Percentiles rank a stretch among this genome's conserved stretches.
Conservation (phyloP, 306 rosid species). For the Quercus agrifolia region DNA sequence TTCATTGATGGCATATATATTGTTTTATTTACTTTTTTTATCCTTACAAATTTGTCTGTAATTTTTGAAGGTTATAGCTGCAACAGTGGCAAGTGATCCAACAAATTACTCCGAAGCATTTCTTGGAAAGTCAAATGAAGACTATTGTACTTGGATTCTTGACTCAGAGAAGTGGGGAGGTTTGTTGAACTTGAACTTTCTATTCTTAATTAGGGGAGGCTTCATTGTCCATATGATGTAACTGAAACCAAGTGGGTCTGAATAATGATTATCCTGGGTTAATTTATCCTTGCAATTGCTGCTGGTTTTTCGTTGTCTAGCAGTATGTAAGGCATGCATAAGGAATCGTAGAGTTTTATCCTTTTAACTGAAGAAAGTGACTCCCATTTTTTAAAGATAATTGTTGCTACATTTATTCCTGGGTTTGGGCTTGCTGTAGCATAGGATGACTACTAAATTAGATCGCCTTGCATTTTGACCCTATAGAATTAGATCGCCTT, state of each 20-base stretch:
- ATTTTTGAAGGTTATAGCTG: constrained; percentile 77
- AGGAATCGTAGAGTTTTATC: neutral
- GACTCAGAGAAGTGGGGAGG: constrained; percentile 99
- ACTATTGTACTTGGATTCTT: constrained; percentile 90
- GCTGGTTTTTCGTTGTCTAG: constrained; percentile 5
- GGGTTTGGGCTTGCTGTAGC: neutral
- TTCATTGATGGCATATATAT: constrained; percentile 1
- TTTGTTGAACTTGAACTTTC: constrained; percentile 29
- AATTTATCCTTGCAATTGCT: constrained; percentile 8
- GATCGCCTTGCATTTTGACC: neutral
- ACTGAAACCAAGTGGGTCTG: neutral
- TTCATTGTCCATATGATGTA: neutral
- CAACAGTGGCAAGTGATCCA: constrained; percentile 85
- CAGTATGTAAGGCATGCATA: constrained; percentile 1
- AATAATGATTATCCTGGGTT: neutral
- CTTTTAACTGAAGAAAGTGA: neutral
- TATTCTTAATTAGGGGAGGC: neutral
- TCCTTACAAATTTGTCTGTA: constrained; percentile 9
- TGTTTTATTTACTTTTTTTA: constrained; percentile 6
- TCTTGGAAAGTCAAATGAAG: constrained; percentile 88
- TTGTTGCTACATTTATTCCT: neutral
- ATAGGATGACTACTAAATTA: neutral
- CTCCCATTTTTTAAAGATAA: neutral
- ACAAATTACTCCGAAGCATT: constrained; percentile 75
- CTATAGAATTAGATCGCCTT: too few relatives aligned